These are phyloP conservation scores for Trypanosoma cruzi DNA, from an alignment of 208 protist species.

Conservation along the genomic window DNA sequence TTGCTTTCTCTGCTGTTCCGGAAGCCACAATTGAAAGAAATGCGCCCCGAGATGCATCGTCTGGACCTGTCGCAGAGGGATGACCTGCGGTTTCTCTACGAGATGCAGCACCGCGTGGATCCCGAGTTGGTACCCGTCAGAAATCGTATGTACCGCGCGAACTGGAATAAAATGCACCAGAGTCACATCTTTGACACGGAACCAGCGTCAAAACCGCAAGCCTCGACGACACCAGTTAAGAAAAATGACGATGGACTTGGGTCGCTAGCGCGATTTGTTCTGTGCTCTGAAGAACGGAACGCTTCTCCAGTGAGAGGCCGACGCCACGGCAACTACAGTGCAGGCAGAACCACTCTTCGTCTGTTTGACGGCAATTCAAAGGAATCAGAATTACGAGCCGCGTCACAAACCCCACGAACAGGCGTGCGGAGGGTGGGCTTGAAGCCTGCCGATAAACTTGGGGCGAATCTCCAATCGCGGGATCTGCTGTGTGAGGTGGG, in stretches of 20 bases:
- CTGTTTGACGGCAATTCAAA: conserved; percentile 4
- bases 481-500: background rate
- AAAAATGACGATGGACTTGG: conserved; percentile 23
- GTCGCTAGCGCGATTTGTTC: conserved; percentile 17
- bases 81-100: conserved; percentile 18
- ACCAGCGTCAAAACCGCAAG: background rate
- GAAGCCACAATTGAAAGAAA: background rate
- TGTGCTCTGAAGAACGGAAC: background rate
- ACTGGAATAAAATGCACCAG: background rate
- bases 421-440: background rate
- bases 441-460: conserved; percentile 12
- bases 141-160: background rate
- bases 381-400: background rate
- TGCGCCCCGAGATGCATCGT: conserved; percentile 19
- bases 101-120: conserved; percentile 23
- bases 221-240: background rate
- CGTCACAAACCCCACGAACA: background rate
- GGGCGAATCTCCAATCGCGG: background rate
- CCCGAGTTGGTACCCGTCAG: conserved; percentile 16
- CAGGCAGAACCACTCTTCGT: background rate
- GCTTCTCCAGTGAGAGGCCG: conserved; percentile 9
- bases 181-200: conserved; percentile 24
- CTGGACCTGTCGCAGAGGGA: conserved; percentile 22
- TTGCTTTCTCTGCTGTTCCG: conserved; percentile 9
- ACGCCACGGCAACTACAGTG: background rate